Conservation (phyloP, 805 yeast species). For the Pichia californica region DNA sequence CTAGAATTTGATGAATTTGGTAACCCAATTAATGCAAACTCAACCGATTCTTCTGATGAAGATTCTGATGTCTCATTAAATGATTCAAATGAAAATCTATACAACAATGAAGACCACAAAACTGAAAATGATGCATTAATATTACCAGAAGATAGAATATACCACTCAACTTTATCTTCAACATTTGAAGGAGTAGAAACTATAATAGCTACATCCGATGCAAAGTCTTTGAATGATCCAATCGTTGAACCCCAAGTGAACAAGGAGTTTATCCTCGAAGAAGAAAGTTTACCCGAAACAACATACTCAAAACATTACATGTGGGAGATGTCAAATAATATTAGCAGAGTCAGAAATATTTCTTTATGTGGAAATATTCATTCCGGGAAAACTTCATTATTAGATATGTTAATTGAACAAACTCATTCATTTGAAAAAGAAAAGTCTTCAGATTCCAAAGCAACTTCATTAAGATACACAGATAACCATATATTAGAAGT, state of each 20-base stretch:
- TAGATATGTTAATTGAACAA: constrained; percentile 60
- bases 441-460: constrained; percentile 33
- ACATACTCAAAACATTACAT: constrained; percentile 59
- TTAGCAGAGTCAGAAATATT: constrained; percentile 65
- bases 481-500: constrained; percentile 68
- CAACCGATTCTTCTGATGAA: constrained; percentile 31
- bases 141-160: constrained; percentile 39
- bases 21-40: constrained; percentile 50
- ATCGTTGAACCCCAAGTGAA: constrained; percentile 48
- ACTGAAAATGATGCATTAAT: constrained; percentile 30
- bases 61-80: constrained; percentile 15
- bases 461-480: constrained; percentile 52
- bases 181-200: constrained; percentile 64
- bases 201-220: constrained; percentile 43
- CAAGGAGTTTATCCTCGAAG: constrained; percentile 43
- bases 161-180: constrained; percentile 37
- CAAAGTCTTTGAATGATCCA: constrained; percentile 48
- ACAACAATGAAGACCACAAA: constrained; percentile 9
- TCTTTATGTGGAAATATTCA: constrained; percentile 76
- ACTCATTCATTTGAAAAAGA: constrained; percentile 46
- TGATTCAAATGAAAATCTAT: constrained; percentile 10
- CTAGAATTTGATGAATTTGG: constrained; percentile 77
- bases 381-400: constrained; percentile 78
- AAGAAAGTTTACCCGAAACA: constrained; percentile 49
- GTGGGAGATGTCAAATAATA: constrained; percentile 38